phyloP scores from a whole-genome alignment of 176 grass and related monocot genomes.

The Triticum timopheevii region DNA sequence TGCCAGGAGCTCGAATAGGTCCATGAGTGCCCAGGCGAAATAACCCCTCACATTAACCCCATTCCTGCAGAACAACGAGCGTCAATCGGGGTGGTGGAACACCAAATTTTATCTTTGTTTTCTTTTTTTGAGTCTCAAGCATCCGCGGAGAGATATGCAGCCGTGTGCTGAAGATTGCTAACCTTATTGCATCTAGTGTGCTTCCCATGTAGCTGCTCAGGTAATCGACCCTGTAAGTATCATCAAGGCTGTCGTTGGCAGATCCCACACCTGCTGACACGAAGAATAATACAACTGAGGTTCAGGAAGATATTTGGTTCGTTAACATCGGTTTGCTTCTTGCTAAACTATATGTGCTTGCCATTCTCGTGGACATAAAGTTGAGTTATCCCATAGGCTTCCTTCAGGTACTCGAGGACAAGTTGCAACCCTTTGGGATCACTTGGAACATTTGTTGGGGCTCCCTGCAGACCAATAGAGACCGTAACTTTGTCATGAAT shows the following conservation, averaged over 20 bases:
- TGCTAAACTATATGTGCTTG: slow-evolving; percentile 27
- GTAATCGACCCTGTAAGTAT: slow-evolving; percentile 51
- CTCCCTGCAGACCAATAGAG: background rate
- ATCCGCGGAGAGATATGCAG: background rate
- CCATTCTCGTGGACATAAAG: slow-evolving; percentile 75
- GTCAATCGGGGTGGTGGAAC: background rate
- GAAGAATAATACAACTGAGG: background rate
- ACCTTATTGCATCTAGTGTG: slow-evolving; percentile 50
- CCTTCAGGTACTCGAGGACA: slow-evolving; percentile 46
- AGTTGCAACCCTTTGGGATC: slow-evolving; percentile 43
- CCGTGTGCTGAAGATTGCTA: background rate
- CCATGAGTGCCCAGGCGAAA: slow-evolving; percentile 54
- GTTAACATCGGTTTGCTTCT: background rate
- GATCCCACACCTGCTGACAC: background rate
- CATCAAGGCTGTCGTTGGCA: slow-evolving; percentile 35
- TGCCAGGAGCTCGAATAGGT: too few species aligned
- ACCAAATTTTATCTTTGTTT: background rate
- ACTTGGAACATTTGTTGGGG: background rate
- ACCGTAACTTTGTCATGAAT: background rate
- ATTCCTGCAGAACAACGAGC: slow-evolving; percentile 32
- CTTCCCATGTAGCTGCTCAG: slow-evolving; percentile 42
- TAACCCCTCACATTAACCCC: slow-evolving; percentile 63
- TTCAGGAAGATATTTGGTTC: background rate
- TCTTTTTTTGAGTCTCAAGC: background rate
- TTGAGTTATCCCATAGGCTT: slow-evolving; percentile 49